Conservation (phyloP, 2,329 filamentous ascomycete species). For the Chaetomium sp. region DNA sequence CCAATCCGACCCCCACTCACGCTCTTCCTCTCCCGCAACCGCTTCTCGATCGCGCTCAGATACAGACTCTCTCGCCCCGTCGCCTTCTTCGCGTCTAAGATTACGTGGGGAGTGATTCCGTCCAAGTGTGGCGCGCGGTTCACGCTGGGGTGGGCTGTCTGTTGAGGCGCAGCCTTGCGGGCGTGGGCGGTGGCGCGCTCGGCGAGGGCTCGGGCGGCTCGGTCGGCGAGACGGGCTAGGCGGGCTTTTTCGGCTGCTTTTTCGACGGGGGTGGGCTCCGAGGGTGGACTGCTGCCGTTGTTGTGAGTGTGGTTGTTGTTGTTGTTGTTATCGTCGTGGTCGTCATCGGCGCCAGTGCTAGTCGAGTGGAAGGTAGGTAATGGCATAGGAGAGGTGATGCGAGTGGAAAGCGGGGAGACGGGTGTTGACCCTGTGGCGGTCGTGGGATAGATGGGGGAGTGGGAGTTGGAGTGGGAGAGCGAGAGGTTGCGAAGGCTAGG, state of each 20-base stretch:
- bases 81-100: constrained; percentile 71
- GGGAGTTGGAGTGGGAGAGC: constrained; percentile 23
- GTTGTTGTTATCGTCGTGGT: background rate
- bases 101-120: constrained; percentile 56
- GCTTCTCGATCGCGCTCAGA: constrained; percentile 51
- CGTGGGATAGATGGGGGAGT: background rate
- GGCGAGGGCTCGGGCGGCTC: constrained; percentile 47
- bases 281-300: background rate
- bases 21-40: constrained; percentile 32
- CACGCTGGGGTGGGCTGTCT: constrained; percentile 48
- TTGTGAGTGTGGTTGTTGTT: constrained; percentile 2
- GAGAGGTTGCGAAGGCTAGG: constrained; percentile 22
- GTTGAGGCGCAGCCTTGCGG: constrained; percentile 41
- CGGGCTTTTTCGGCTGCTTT: constrained; percentile 56
- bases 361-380: constrained; percentile 15
- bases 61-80: constrained; percentile 72
- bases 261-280: constrained; percentile 39
- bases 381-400: constrained; percentile 14
- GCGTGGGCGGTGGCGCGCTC: constrained; percentile 51
- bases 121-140: constrained; percentile 54
- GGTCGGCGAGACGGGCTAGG: constrained; percentile 51
- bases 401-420: constrained; percentile 18
- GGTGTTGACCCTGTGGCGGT: constrained; percentile 10
- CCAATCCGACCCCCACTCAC: background rate
- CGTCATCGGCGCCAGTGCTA: constrained; percentile 12